Base-by-base conservation (phyloP, 2,329 filamentous ascomycete species). In the Clonostachys chloroleuca region DNA sequence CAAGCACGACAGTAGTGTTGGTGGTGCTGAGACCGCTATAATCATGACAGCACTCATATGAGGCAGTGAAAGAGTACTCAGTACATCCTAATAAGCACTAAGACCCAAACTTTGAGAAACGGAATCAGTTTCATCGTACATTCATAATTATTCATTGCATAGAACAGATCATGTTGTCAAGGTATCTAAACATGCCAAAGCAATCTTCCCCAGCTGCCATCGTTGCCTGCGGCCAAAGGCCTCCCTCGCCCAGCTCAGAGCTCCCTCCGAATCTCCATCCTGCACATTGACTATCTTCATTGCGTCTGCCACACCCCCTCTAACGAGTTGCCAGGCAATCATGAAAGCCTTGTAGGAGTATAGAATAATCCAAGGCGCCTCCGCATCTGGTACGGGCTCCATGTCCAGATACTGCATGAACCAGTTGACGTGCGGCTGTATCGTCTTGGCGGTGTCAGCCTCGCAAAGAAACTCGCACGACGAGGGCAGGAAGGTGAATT, bases 331-430 rank as follows among this genome's bases (percentile, higher is more conserved):
- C 63, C 64, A 69, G 0, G 67, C 68, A 46, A 69, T 68, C 44
- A 69, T 50, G 48, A 70, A 68, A 1, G 65, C 65, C 47, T 66
- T 68, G 50, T 67, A 70, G 6, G 65, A 65, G 46, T 68, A 70
- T 5, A 70, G 39, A 1, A 60, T 55, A 10, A 68, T 56, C 67
- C 67, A 70, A 1, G 68, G 68, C 1, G 68, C 62, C 49, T 70
- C 67, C 1, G 53, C 36, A n/a, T n/a, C 17, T 12, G 14, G 46
- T 5, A 55, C 53, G 2, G 59, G 55, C 0, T 48, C 33, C 3
- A 54, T 13, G 34, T 69, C 59, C 24, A 69, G 55, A 48, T 69
- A 69, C 6, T 51, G 53, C 40, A 69, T 45, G 47, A 69, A 69
- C 66, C 66, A 69, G 45, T 66, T 59, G 12, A 69, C 54, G 44